These are phyloP conservation scores for Penicillium maclennaniae DNA, from an alignment of 495 filamentous ascomycete genomes.

Conservation along the genomic window DNA sequence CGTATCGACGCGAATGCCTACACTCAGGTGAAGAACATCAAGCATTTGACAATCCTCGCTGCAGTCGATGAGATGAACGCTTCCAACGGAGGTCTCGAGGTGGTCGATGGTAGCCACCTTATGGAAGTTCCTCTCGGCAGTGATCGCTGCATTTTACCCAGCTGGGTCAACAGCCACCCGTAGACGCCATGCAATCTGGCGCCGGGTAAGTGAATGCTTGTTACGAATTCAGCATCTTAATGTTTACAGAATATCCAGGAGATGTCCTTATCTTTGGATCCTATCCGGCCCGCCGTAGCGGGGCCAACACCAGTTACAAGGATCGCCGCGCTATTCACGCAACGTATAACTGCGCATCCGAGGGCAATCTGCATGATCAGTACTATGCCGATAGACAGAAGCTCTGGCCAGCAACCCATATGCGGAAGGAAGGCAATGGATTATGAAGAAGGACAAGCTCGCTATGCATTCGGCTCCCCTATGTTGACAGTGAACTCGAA, in stretches of 20 bases:
- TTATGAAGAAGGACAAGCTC: constrained; percentile 36
- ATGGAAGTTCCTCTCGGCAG: constrained; percentile 36
- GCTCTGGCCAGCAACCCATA: constrained; percentile 42
- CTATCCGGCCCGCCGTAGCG: constrained; percentile 44
- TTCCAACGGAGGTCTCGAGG: constrained; percentile 42
- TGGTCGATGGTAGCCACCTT: constrained; percentile 39
- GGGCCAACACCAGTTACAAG: constrained; percentile 34
- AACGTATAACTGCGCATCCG: constrained; percentile 41
- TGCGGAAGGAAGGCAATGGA: constrained; percentile 35
- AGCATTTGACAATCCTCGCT: constrained; percentile 42
- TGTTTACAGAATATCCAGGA: constrained; percentile 13
- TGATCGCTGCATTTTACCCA: constrained; percentile 38
- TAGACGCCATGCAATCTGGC: constrained; percentile 41
- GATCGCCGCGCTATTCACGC: constrained; percentile 43
- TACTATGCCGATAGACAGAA: constrained; percentile 43
- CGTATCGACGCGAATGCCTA: constrained; percentile 48
- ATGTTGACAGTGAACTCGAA: constrained; percentile 39
- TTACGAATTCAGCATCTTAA: background rate
- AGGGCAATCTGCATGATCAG: constrained; percentile 39
- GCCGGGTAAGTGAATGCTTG: constrained; percentile 21
- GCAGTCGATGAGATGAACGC: constrained; percentile 40
- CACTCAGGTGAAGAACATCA: constrained; percentile 45
- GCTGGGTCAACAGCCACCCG: constrained; percentile 35
- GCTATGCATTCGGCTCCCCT: constrained; percentile 40
- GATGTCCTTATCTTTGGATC: constrained; percentile 44